These are phyloP conservation scores for Claviceps pazoutovae DNA, from an alignment of 2,329 filamentous ascomycete genomes.

Conservation along the genomic window DNA sequence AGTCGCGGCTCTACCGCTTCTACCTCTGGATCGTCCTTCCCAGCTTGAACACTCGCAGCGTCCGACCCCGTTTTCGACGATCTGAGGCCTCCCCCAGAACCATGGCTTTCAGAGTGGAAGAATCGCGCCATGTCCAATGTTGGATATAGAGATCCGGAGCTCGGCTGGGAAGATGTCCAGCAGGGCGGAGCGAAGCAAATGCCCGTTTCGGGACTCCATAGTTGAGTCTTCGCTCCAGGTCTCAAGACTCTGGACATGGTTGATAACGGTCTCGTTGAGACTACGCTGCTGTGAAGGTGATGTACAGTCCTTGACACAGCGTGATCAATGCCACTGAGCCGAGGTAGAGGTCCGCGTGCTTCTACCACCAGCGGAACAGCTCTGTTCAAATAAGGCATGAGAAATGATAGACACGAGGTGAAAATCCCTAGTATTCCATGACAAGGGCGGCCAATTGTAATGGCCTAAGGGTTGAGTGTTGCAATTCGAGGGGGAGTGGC, in stretches of 20 bases:
- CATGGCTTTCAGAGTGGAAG: conserved; percentile 9
- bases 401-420: background rate
- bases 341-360: conserved; percentile 12
- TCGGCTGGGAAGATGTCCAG: conserved; percentile 9
- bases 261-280: background rate
- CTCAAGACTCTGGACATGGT: conserved; percentile 7
- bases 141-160: conserved; percentile 12
- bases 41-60: background rate
- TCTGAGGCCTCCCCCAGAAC: background rate
- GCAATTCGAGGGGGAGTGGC: conserved; percentile 1
- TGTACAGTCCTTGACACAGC: background rate
- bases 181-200: conserved; percentile 15
- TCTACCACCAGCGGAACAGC: conserved; percentile 10
- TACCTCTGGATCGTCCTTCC: background rate
- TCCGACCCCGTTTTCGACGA: background rate
- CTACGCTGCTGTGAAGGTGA: background rate
- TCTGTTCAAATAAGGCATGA: conserved; percentile 10
- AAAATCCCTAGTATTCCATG: conserved; percentile 4
- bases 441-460: conserved; percentile 8
- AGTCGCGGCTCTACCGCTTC: background rate
- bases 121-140: conserved; percentile 14
- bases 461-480: conserved; percentile 5
- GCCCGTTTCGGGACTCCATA: conserved; percentile 18
- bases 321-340: background rate
- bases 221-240: conserved; percentile 4